Evolutionary conservation across 345 rosid species (phyloP).

Genomic region (Populus deltoides): DNA sequence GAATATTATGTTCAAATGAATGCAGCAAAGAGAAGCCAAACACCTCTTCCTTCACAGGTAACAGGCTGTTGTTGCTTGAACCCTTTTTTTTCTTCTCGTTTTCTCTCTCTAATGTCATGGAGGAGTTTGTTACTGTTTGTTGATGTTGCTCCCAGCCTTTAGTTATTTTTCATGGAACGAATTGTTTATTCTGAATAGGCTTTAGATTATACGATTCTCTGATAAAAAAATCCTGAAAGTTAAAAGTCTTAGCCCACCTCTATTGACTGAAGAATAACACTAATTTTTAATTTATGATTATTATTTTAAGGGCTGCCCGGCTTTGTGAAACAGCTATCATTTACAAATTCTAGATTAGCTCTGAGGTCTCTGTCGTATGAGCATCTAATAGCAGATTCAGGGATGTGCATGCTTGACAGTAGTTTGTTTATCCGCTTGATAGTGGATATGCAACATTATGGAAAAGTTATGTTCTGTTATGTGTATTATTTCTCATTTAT

Average conservation of each 20-base stretch:
- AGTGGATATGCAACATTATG: background rate
- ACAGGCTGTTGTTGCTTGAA: constrained; percentile 3
- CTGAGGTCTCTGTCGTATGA: background rate
- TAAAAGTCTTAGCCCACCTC: too few species aligned
- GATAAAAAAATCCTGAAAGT: too few species aligned
- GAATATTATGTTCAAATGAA: constrained; percentile 94
- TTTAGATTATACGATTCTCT: too few species aligned
- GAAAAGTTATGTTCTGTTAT: background rate
- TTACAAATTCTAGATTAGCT: background rate
- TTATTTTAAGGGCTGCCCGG: background rate
- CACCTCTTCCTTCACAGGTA: constrained; percentile 89
- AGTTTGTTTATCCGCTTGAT: background rate
- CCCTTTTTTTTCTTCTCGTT: background rate
- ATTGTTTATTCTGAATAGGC: too few species aligned
- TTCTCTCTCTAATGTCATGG: background rate
- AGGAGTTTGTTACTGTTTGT: background rate
- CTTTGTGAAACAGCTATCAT: background rate
- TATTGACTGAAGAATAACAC: too few species aligned
- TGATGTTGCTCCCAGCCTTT: too few species aligned
- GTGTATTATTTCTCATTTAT: background rate
- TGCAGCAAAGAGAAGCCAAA: constrained; percentile 89
- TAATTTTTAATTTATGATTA: too few species aligned
- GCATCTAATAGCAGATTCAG: background rate
- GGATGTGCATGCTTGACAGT: background rate
- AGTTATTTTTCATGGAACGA: too few species aligned